phyloP scores from a whole-genome alignment of 352 stramenopile species.

The Elongisporangium anandrum region DNA sequence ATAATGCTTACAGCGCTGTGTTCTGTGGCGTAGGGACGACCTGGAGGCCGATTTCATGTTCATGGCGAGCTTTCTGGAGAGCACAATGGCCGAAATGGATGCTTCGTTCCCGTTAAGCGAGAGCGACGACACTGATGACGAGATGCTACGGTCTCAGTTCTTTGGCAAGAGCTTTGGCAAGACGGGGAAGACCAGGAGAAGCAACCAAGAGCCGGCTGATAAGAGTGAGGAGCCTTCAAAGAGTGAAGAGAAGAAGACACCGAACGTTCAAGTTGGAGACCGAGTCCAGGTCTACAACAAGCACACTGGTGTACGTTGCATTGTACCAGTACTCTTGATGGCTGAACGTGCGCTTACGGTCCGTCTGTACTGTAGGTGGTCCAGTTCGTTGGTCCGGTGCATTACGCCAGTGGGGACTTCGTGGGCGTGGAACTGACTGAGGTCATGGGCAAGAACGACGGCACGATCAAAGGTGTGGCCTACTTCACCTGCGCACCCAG shows the following conservation, averaged over 20 bases:
- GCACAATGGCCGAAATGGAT: slow-evolving; percentile 12
- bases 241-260: background rate
- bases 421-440: slow-evolving; percentile 56
- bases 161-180: background rate
- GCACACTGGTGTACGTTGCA: slow-evolving; percentile 26
- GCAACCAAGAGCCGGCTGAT: background rate
- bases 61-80: slow-evolving; percentile 41
- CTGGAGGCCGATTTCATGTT: slow-evolving; percentile 44
- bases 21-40: slow-evolving; percentile 11
- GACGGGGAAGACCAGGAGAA: background rate
- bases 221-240: background rate
- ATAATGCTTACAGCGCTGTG: slow-evolving; percentile 11
- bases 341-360: no score
- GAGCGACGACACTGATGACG: slow-evolving; percentile 3
- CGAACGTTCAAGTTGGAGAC: slow-evolving; percentile 15
- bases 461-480: slow-evolving; percentile 51
- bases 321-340: background rate
- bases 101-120: slow-evolving; percentile 9
- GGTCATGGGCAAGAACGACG: slow-evolving; percentile 67
- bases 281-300: slow-evolving; percentile 37
- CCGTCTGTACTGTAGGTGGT: slow-evolving; percentile 43
- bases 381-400: slow-evolving; percentile 55
- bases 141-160: background rate
- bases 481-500: slow-evolving; percentile 59
- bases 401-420: slow-evolving; percentile 74